phyloP scores from a whole-genome alignment of 2,329 filamentous ascomycete genomes.

The Beauveria sp. region DNA sequence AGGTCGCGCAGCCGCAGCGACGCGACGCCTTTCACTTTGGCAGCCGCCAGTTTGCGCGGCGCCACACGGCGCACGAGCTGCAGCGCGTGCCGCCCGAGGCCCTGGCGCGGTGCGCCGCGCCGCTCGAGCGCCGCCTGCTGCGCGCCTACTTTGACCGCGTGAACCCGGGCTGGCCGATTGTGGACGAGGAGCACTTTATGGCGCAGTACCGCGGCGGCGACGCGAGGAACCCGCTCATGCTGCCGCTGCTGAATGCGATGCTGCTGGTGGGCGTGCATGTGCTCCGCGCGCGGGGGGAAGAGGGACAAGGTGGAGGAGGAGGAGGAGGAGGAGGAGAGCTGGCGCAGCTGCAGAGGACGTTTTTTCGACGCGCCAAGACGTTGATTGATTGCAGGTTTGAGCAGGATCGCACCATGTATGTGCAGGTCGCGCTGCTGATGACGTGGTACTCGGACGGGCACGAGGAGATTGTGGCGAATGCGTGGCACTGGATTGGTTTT shows the following conservation, averaged over 20 bases:
- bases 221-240: conserved; percentile 33
- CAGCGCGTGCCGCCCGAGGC: conserved; percentile 37
- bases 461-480: conserved; percentile 46
- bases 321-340: neutral
- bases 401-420: conserved; percentile 42
- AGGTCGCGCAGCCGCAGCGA: conserved; percentile 27
- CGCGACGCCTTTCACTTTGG: conserved; percentile 26
- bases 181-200: conserved; percentile 45
- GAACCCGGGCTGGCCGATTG: conserved; percentile 43
- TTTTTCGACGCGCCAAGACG: conserved; percentile 45
- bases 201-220: conserved; percentile 38
- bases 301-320: too few species aligned
- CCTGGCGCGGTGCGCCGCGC: conserved; percentile 33
- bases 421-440: conserved; percentile 46
- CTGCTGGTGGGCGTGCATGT: conserved; percentile 45
- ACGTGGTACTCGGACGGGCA: conserved; percentile 49
- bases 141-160: conserved; percentile 42
- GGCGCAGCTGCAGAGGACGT: conserved; percentile 30
- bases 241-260: conserved; percentile 42
- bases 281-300: conserved; percentile 22
- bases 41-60: conserved; percentile 27
- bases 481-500: conserved; percentile 44
- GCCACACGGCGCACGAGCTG: conserved; percentile 23
- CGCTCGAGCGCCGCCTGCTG: conserved; percentile 40
- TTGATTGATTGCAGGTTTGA: conserved; percentile 46